phyloP scores from a whole-genome alignment of 1,284 basidiomycete species.

The Puccinia novopanici region DNA sequence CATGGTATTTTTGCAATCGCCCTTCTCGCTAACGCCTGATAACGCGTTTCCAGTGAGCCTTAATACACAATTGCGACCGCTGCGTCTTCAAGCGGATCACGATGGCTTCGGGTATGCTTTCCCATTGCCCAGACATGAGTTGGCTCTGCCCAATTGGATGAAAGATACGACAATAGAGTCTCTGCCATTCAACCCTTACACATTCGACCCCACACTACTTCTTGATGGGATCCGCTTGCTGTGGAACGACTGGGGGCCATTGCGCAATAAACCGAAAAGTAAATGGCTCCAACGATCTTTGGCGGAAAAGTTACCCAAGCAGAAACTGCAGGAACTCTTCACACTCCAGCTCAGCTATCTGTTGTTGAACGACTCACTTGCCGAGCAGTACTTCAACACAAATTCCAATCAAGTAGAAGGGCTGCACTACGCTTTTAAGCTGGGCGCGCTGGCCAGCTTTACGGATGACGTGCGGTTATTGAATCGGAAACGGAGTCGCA shows the following conservation, averaged over 20 bases:
- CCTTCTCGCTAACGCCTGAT: neutral
- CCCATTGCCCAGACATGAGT: slow-evolving; percentile 53
- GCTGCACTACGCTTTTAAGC: slow-evolving; percentile 54
- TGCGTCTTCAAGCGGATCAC: slow-evolving; percentile 35
- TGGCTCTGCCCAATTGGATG: slow-evolving; percentile 19
- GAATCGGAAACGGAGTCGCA: slow-evolving; percentile 52
- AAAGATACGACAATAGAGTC: slow-evolving; percentile 33
- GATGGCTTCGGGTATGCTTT: slow-evolving; percentile 55
- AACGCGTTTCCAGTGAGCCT: slow-evolving; percentile 20
- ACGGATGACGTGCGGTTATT: slow-evolving; percentile 55
- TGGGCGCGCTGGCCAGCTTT: slow-evolving; percentile 56
- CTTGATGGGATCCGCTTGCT: slow-evolving; percentile 56
- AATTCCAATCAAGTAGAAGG: slow-evolving; percentile 50
- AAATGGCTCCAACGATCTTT: slow-evolving; percentile 5
- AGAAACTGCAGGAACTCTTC: slow-evolving; percentile 52
- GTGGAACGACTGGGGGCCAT: slow-evolving; percentile 9
- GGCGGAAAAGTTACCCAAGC: slow-evolving; percentile 29
- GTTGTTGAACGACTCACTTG: slow-evolving; percentile 52
- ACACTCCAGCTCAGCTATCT: slow-evolving; percentile 55
- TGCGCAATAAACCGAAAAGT: slow-evolving; percentile 8
- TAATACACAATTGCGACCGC: slow-evolving; percentile 1
- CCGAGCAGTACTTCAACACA: slow-evolving; percentile 47
- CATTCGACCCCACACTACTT: slow-evolving; percentile 55
- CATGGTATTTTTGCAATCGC: slow-evolving; percentile 24
- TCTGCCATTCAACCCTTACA: slow-evolving; percentile 53